Evolutionary conservation across 768 basidiomycete species (phyloP), one percentile per base, ranked within the genome.

Genomic region (Vararia minispora): DNA sequence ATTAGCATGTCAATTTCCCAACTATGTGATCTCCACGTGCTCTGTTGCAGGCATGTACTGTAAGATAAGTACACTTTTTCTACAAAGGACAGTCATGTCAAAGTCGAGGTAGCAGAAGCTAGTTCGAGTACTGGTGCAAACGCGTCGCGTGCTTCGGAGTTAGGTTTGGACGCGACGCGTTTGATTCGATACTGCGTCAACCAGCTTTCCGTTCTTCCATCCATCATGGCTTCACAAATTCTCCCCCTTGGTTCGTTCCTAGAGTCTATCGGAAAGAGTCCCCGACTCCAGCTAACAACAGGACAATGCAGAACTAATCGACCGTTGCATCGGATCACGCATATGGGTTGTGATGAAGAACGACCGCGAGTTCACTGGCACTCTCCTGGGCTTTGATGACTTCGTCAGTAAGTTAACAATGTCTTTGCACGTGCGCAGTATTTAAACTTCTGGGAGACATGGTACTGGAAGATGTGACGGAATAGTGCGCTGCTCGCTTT

Each of bases 271-370:
- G 31, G 20, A n/a, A 4, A 33, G 12, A 33, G 17, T 5, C 5
- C 20, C 11, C 16, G 11, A 18, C 11, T 33, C 31, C 31, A 31
- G 22, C 13, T 7, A 39, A 37, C 27, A n/a, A 13, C 26, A 37
- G 22, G 36, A 17, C 42, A 30, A 33, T 22, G 37, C 47, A 92
- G 94, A 98, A 59, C 71, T 99, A 30, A 94, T 99, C 52, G 94
- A 99, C 59, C 75, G 86, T 57, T 97, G 94, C 56, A 98, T 97
- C 57, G 94, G 94, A 40, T 94, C 90, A 24, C 76, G 78, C 34
- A 92, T 98, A 55, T 95, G 90, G 88, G 94, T 98, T 52, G 78
- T 98, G 58, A 97, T 95, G 89, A 98, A 97, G 66, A 80, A 72
- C 50, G 91, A 99, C 45, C 81, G 90, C 32, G 94, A 99, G 64